Evolutionary conservation across 1,139 yeast species (phyloP), one percentile per base, ranked within the genome.

Genomic region (Debaryomyces robertsiae): DNA sequence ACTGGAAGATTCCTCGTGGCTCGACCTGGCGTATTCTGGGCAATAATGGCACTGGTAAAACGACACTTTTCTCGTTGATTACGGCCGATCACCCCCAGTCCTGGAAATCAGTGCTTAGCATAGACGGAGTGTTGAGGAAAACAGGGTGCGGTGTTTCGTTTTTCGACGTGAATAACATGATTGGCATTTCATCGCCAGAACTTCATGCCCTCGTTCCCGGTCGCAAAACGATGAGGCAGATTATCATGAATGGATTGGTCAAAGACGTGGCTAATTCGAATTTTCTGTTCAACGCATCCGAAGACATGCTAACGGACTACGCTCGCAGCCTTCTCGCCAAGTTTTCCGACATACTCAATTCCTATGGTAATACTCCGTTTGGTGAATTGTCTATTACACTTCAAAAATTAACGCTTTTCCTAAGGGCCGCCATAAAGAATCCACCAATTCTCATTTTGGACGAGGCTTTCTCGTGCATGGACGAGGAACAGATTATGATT

Each of bases 41-140:
- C 5, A 80, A 82, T 46, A 93, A 93, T 52, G 98, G 98, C 1
- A 75, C 95, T 0, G 98, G 98, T 1, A 93, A 93, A 57, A 86
- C 96, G 3, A 93, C 98, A 0, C 63, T 93, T 14, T 63, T 93
- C 13, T 82, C 97, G 1, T 62, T 93, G 31, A 72, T 93, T 27
- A 89, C 96, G 0, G 93, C 96, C 2, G 98, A 93, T 54, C 98
- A 93, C 57, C 98, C 98, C 0, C 96, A 93, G 60, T 83, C 96
- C 1, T 93, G 98, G 98, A 82, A 81, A 51, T 75, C 81, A 3
- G 80, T 77, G 19, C 73, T 93, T 31, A 61, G 73, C 14, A 75
- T 90, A 42, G 69, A 84, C 53, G 94, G 93, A 0, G 63, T 63
- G 19, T 75, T 80, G n/a, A 73, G 96, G 36, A 76, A 75, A 46